phyloP scores from a whole-genome alignment of 805 yeast species.

The Candida parachauliodes region DNA sequence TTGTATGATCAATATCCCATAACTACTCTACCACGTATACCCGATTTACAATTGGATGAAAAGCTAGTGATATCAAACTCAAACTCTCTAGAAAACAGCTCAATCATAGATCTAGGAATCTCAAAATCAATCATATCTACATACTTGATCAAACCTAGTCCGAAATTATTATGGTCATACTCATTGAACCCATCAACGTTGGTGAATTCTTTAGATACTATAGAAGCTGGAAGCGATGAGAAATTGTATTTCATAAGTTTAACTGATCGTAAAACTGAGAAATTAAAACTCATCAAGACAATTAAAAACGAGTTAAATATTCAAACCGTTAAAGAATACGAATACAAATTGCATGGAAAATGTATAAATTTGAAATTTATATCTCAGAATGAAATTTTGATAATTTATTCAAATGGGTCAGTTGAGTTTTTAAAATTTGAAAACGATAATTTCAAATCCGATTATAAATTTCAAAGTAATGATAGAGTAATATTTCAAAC shows the following conservation, averaged over 20 bases:
- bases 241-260: conserved; percentile 37
- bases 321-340: conserved; percentile 8
- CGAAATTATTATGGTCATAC: conserved; percentile 54
- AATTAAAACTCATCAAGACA: conserved; percentile 21
- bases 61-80: conserved; percentile 23
- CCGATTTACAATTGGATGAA: conserved; percentile 22
- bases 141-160: conserved; percentile 52
- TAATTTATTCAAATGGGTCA: conserved; percentile 14
- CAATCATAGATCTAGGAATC: conserved; percentile 47
- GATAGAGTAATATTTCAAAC: conserved; percentile 5
- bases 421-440: conserved; percentile 11
- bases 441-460: conserved; percentile 13
- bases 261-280: conserved; percentile 31
- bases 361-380: conserved; percentile 19
- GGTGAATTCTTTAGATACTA: conserved; percentile 40
- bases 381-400: conserved; percentile 24
- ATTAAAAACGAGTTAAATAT: conserved; percentile 9
- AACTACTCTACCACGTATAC: conserved; percentile 30
- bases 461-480: not conserved
- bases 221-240: conserved; percentile 3
- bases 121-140: conserved; percentile 52
- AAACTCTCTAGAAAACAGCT: conserved; percentile 18
- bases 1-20: conserved; percentile 30
- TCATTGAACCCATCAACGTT: conserved; percentile 47
- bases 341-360: conserved; percentile 10